Conservation (phyloP, 495 filamentous ascomycete genomes). For the Tuber melanosporum region DNA sequence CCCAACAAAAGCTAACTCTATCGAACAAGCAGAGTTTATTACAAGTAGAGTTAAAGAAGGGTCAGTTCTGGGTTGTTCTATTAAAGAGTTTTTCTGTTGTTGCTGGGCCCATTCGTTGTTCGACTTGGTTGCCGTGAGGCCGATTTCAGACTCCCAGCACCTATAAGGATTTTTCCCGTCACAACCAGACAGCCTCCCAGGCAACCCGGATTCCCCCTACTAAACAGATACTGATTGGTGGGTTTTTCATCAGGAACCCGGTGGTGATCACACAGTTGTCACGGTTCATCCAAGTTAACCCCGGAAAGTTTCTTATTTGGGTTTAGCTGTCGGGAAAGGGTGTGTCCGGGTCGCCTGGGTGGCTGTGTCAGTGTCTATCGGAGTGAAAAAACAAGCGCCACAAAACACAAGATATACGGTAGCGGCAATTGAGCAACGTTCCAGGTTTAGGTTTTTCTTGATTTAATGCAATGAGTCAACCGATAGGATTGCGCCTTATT, state of each 20-base stretch:
- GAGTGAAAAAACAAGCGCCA: constrained; percentile 15
- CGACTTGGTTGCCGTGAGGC: neutral
- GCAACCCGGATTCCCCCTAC: neutral
- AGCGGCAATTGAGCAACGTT: constrained; percentile 14
- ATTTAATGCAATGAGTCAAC: constrained; percentile 29
- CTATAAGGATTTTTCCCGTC: neutral
- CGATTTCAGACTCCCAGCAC: neutral
- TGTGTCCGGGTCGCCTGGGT: neutral
- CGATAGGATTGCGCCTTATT: constrained; percentile 34
- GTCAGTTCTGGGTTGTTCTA: neutral
- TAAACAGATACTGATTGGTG: neutral
- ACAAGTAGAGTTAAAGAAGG: neutral
- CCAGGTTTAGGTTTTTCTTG: constrained; percentile 18
- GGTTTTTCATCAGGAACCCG: neutral
- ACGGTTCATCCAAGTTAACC: neutral
- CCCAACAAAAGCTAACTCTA: neutral
- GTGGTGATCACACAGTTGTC: neutral
- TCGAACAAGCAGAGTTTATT: neutral
- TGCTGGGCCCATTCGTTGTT: neutral
- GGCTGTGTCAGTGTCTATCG: neutral
- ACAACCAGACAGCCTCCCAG: neutral
- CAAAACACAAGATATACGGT: constrained; percentile 1
- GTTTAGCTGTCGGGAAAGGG: neutral
- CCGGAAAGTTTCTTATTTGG: neutral
- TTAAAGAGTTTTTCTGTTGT: neutral